Evolutionary conservation across 2,329 filamentous ascomycete species (phyloP), one percentile per base, ranked within the genome.

Genomic region (Clonostachys sp.): DNA sequence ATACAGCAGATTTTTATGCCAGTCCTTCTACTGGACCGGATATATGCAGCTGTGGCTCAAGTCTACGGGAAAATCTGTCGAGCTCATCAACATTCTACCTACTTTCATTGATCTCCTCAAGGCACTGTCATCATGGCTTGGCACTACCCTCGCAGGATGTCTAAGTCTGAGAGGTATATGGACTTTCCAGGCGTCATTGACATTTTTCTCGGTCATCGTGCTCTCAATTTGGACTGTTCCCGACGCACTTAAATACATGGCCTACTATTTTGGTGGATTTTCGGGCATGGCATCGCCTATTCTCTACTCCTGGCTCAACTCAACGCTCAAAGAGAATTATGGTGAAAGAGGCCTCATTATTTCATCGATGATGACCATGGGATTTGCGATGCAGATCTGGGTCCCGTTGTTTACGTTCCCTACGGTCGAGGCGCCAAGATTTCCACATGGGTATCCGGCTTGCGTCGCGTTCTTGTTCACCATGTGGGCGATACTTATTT

Each of bases 281-380:
- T 60, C 55, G 3, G 60, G 58, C 36, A 61, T 60, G 52, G 58
- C 61, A 2, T 61, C 61, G 0, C 61, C 61, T 10, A 61, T 64
- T 16, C 16, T 51, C 49, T 64, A 64, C 50, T 62, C 61, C 5
- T 64, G 60, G 61, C 51, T 62, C 34, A 63, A 63, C 47, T 56
- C 53, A 6, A 61, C 59, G 6, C 57, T 62, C 7, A 60, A 58
- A 18, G 58, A 60, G 34, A 61, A 62, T 42, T 60, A 62, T 18
- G 61, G 61, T 14, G 61, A 64, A 47, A 54, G 62, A 10, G 61
- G 61, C 0, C 51, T 64, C 13, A 57, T 63, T 43, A 62, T 64
- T 24, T 61, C 56, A 41, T 65, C 46, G 24, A 66, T 59, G 65
- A 65, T 60, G 58, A 67, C 64, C 0, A 48, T 68, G 16, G 64